Evolutionary conservation across 306 rosid species (phyloP).

Genomic region (Phaseolus lunatus): DNA sequence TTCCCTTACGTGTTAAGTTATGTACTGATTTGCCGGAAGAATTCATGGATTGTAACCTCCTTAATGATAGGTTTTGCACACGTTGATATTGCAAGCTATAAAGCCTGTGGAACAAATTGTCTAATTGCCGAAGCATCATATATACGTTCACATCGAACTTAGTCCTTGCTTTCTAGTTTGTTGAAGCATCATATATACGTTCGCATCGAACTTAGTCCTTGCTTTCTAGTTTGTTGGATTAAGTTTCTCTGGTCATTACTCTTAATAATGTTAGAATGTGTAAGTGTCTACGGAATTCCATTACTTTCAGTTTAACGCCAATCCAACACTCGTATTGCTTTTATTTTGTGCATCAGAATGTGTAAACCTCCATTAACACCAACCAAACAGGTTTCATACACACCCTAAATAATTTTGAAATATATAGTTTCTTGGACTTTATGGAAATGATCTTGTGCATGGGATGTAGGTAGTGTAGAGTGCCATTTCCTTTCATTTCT

Average conservation of each 20-base stretch:
- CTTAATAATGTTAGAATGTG: conserved; percentile 28
- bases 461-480: conserved; percentile 1
- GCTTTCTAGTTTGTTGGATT: conserved; percentile 15
- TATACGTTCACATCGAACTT: neutral
- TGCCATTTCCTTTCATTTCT: neutral
- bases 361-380: neutral
- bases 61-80: conserved; percentile 5
- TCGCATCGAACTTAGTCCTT: neutral
- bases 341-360: neutral
- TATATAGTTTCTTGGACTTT: neutral
- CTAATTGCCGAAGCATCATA: neutral
- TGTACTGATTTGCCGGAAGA: neutral
- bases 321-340: neutral
- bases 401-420: conserved; percentile 9
- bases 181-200: neutral
- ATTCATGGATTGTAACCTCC: conserved; percentile 6
- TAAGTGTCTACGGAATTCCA: neutral
- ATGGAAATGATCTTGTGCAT: conserved; percentile 14
- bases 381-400: neutral
- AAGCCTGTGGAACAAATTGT: neutral
- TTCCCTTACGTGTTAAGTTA: neutral
- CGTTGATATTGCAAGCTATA: conserved; percentile 23
- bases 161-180: neutral
- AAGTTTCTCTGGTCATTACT: conserved; percentile 27
- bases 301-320: neutral